Base-by-base conservation (phyloP, 2,329 filamentous ascomycete genomes). In the Pezicula carpinea region DNA sequence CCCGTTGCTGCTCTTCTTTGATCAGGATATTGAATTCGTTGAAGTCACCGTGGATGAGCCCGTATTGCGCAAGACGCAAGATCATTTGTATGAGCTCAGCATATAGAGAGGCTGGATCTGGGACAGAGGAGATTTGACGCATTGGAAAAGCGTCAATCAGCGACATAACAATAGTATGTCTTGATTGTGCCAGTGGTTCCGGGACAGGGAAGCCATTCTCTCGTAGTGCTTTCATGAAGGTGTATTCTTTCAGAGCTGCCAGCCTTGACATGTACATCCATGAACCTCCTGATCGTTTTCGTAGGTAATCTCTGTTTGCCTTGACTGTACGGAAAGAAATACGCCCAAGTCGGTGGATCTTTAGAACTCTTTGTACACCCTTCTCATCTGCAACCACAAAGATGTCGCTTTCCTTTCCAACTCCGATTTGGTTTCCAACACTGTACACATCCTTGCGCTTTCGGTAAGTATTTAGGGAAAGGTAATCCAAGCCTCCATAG, bases 1-100 rank as follows among this genome's bases (percentile, higher is more conserved):
- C 53, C 17, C 65, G 58, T 29, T 62, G 55, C 29, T 63, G 63
- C 40, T 74, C 80, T 65, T 97, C 92, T 63, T 93, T 89, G 64
- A 99, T 83, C 29, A 99, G 73, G 54, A 99, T 92, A 66, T 99
- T 99, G 76, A 99, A 99, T 67, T 99, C 95, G 72, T 99, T 99
- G 73, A 95, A 99, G 65, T 99, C 93, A 52, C 93, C 93, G 64
- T 99, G 93, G 52, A 99, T 99, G 40, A 99, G 73, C 6, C 93
- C 93, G 57, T 91, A 83, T 52, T 82, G 82, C 5, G 93, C 92
- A 34, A 99, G 75, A 22, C 83, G 80, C 36, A 99, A 73, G 47
- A 99, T 89, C 58, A 96, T 79, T 35, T 82, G 77, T 61, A 99
- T 95, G 29, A 99, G 73, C 51, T 97, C 89, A n/a, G 83, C 84